Base-by-base conservation (phyloP, 495 filamentous ascomycete species). In the Penicillium crystallinum region DNA sequence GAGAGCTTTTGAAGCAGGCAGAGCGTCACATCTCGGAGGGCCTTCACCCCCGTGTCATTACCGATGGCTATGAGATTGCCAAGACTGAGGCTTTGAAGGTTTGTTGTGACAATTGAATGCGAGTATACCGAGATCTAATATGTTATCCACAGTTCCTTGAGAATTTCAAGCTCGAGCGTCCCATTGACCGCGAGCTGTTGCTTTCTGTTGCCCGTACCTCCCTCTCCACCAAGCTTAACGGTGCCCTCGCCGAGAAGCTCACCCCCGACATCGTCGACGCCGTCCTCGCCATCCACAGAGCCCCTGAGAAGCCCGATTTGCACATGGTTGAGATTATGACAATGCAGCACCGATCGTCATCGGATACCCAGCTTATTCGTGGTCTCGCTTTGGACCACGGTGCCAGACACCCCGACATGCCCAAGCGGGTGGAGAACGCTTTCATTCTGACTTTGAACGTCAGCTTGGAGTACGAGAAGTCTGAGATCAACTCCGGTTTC, bases 271-370 rank as follows among this genome's bases (percentile, higher is more conserved):
- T 99, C 57, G 91, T 96, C 61, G 93, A 99, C 69, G 88, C 93
- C 47, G 93, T 97, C 39, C 81, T 97, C 47, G 79, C 95, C 41
- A 99, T 99, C 67, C 91, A 96, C 74, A 79, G 87, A 64, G 70
- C 90, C 23, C 89, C 90, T 25, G 85, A 83, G 56, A 97, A 97
- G 74, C 93, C 93, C 39, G 93, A 99, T 69, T 71, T 99, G 55
- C 92, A 97, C 73, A 99, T 99, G 93, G 79, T 99, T 56, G 93
- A 99, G 72, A 97, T 99, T 58, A 97, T 97, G 95, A 97, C 95
- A 66, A 99, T 99, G 93, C 93, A 97, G 69, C 93, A 99, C 75
- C 89, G 92, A 50, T 88, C 87, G 33, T 92, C 93, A 40, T 88
- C 93, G 10, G 93, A 99, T 68, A 99, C 93, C 22, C 90, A 95